Conservation (phyloP, 164 flowering plant genomes). For the Paratinospora sagittata region DNA sequence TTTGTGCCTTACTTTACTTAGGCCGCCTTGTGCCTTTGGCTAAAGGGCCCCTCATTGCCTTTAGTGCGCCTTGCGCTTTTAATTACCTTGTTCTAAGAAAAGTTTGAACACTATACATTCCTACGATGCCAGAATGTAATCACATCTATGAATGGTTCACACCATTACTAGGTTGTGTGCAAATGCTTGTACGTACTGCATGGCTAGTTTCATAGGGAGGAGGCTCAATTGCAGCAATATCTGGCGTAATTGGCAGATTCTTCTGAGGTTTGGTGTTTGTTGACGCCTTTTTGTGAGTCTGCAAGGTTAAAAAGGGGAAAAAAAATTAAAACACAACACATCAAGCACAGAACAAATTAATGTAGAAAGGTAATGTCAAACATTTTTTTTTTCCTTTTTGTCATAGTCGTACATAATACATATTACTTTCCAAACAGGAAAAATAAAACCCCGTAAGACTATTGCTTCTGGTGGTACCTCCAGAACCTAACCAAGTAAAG, state of each 20-base stretch:
- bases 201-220: too few species aligned
- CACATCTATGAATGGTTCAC: too few species aligned
- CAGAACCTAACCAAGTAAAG: not conserved
- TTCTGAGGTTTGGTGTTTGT: conserved; percentile 29
- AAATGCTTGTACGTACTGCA: too few species aligned
- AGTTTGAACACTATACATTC: too few species aligned
- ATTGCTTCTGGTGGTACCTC: not conserved
- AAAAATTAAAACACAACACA: not conserved
- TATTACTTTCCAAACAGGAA: too few species aligned
- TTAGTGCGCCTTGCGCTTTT: too few species aligned
- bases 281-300: conserved; percentile 63
- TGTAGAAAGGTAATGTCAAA: not conserved
- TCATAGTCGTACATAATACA: too few species aligned
- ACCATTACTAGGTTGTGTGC: too few species aligned
- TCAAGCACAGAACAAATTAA: conserved; percentile 5
- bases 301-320: conserved; percentile 19
- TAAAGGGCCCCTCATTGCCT: conserved; percentile 53
- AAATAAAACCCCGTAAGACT: not conserved
- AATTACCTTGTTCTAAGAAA: too few species aligned
- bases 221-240: conserved; percentile 43
- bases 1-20: too few species aligned
- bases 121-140: too few species aligned
- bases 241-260: conserved; percentile 20
- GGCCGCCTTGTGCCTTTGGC: conserved; percentile 59
- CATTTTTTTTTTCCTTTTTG: not conserved